Base-by-base conservation (phyloP, 2,329 filamentous ascomycete species). In the Trichophyton benhamiae region DNA sequence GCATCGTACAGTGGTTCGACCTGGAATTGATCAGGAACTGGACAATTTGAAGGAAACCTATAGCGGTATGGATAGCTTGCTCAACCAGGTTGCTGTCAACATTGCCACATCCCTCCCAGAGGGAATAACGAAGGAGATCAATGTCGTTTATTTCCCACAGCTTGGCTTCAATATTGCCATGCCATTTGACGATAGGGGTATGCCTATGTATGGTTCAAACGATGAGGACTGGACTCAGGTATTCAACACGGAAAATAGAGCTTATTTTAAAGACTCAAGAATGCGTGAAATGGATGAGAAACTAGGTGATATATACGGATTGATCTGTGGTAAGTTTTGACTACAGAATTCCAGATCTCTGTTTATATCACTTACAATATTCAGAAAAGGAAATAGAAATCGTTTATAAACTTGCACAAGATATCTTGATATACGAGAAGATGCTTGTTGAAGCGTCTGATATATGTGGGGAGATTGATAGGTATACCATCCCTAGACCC, bases 71-170 rank as follows among this genome's bases (percentile, higher is more conserved):
- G 86, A 88, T 60, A 80, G 81, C 62, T 79, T 96, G 11, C 79
- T 99, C 13, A 85, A 83, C 1, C 74, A 84, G 60, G 83, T 90
- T 1, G 85, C 86, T 3, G 77, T 79, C 17, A 80, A 83, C n/a
- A 77, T 96, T 61, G 82, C 82, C 0, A 72, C 74, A 13, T 78
- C 80, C 1, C 77, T 94, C 20, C 87, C 91, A 0, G 78, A 81
- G 63, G 78, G 80, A 17, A 62, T 75, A 3, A 72, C 82, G 1
- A 75, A 79, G 22, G 76, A 79, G 11, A 72, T 87, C 38, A 91
- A 91, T 60, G 95, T 95, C 64, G 87, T 94, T 17, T 96, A 94
- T 71, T 87, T 95, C 64, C 92, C 91, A 0, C 91, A 96, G 68
- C 83, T 96, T 42, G 94, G 94, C 0, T 99, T 96, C 70, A 81